Conservation (phyloP, 148 eudicot genomes). For the Chenopodium berlandieri region DNA sequence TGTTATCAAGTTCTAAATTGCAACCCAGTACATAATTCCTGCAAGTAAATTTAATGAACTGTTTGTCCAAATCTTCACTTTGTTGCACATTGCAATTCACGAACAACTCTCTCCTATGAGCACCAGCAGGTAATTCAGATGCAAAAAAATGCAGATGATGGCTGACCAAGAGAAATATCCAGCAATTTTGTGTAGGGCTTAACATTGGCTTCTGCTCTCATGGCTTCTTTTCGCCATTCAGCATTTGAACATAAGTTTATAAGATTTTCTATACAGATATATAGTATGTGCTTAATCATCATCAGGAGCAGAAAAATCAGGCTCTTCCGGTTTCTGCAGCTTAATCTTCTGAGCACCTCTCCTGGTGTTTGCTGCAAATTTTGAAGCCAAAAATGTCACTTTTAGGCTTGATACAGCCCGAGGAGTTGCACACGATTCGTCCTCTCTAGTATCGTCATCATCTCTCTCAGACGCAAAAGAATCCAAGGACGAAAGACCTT, state of each 20-base stretch:
- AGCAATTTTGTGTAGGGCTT: neutral
- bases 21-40: neutral
- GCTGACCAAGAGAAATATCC: neutral
- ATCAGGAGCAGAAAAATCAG: conserved; percentile 68
- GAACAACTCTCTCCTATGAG: neutral
- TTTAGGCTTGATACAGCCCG: conserved; percentile 39
- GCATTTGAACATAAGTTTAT: neutral
- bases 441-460: conserved; percentile 33
- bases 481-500: conserved; percentile 45
- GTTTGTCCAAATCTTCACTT: neutral
- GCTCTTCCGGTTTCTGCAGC: conserved; percentile 80
- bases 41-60: neutral
- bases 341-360: conserved; percentile 71
- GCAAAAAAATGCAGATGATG: neutral
- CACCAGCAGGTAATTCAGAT: neutral
- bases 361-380: conserved; percentile 74
- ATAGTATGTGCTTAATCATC: conserved; percentile 27
- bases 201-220: neutral
- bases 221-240: neutral
- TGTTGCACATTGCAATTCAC: neutral
- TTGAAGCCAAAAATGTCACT: conserved; percentile 68
- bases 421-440: conserved; percentile 28
- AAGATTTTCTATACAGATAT: conserved; percentile 6
- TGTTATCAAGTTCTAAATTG: neutral
- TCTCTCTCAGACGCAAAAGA: conserved; percentile 48